Percentiles rank a stretch among this genome's conserved stretches.
Evolutionary conservation across 208 protist species (phyloP).

Genomic region (Acanthamoeba triangularis): DNA sequence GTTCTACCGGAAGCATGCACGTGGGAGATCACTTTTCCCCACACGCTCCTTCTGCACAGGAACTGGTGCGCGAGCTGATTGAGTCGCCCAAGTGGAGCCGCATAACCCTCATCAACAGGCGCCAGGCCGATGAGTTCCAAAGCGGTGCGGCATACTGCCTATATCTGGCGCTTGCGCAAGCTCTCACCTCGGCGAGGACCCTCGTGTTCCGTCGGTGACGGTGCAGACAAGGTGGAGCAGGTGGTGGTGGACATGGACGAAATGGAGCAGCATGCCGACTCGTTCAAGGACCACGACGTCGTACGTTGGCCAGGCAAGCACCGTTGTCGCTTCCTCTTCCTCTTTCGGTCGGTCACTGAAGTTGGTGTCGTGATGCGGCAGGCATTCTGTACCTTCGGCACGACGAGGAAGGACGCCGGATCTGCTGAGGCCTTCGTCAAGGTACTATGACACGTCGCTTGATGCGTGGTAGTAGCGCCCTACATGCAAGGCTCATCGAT

Average conservation of each 20-base stretch:
- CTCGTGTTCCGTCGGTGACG: no score
- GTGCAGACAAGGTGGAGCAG: slow-evolving; percentile 80
- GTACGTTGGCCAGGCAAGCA: neutral
- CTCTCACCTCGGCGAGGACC: neutral
- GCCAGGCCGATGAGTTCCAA: slow-evolving; percentile 13
- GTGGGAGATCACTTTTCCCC: no score
- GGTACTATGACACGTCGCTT: neutral
- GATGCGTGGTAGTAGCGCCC: neutral
- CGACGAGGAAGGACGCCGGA: slow-evolving; percentile 75
- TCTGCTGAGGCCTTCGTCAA: slow-evolving; percentile 56
- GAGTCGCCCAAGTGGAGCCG: slow-evolving; percentile 60
- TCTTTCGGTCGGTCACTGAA: neutral
- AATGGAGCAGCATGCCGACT: slow-evolving; percentile 69
- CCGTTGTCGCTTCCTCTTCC: neutral
- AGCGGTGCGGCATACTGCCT: neutral
- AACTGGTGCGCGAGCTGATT: slow-evolving; percentile 28
- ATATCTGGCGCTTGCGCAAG: neutral
- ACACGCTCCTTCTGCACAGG: no score
- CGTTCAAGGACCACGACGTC: slow-evolving; percentile 64
- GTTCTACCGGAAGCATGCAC: no score
- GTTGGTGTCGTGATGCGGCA: neutral
- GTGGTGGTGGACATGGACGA: slow-evolving; percentile 81
- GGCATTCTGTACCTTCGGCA: slow-evolving; percentile 80
- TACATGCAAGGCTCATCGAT: neutral
- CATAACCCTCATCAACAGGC: slow-evolving; percentile 53